Percentiles rank a stretch among this genome's conserved stretches.
Evolutionary conservation across 2,329 filamentous ascomycete genomes (phyloP).

Genomic region (Fusarium ramigenum): DNA sequence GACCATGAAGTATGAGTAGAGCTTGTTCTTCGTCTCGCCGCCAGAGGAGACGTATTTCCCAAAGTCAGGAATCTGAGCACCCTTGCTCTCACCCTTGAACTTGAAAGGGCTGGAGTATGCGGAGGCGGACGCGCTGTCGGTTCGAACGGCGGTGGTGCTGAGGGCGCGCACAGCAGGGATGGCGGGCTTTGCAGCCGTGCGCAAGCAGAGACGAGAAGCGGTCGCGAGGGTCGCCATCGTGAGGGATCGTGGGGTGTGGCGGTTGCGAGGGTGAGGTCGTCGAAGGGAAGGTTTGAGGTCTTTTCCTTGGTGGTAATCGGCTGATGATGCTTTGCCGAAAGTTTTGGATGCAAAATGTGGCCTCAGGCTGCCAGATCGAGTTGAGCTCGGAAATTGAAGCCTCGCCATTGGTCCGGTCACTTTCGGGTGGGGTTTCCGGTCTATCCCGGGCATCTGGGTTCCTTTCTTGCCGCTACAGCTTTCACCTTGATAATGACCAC

Average conservation of each 20-base stretch:
- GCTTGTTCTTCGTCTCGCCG: constrained; percentile 77
- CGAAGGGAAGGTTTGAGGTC: constrained; percentile 56
- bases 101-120: constrained; percentile 72
- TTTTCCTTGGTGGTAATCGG: constrained; percentile 53
- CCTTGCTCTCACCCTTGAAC: constrained; percentile 68
- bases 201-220: constrained; percentile 75
- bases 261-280: constrained; percentile 38
- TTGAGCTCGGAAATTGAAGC: constrained; percentile 57
- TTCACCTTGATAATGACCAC: constrained; percentile 13
- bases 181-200: constrained; percentile 58
- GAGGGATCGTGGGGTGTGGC: constrained; percentile 43
- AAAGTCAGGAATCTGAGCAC: constrained; percentile 86
- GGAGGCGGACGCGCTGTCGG: constrained; percentile 58
- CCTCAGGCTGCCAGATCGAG: constrained; percentile 54
- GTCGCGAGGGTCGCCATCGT: constrained; percentile 75
- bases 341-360: constrained; percentile 52
- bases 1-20: constrained; percentile 99
- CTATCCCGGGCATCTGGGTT: constrained; percentile 44
- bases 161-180: constrained; percentile 61
- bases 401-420: constrained; percentile 55
- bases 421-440: constrained; percentile 43
- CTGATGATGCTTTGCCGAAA: constrained; percentile 55
- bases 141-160: constrained; percentile 62
- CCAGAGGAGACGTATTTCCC: constrained; percentile 82
- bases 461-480: constrained; percentile 16